Evolutionary conservation across 129 eudicot genomes (phyloP), one percentile per base, ranked within the genome.

Genomic region (Flaveria sonorensis): DNA sequence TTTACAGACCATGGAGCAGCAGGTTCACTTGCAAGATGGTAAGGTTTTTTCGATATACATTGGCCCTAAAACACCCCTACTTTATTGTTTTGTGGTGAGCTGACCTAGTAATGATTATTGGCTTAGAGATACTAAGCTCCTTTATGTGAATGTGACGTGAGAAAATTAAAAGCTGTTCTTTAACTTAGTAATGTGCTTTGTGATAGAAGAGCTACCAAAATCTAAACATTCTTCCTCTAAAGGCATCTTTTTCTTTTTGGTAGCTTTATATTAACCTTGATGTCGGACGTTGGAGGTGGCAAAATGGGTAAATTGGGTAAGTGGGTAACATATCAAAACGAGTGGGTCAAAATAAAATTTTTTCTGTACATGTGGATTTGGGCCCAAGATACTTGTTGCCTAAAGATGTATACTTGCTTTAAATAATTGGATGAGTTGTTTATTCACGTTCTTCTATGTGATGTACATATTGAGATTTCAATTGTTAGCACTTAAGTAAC

Each of bases 21-120:
- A 92, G 80, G 94, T 88, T 79, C 96, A 90, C 84, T 83, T 92
- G 79, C 96, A 89, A 88, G 96, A 92, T 76, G 98, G 98, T 92
- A 86, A 79, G 77, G 32, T 55, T 64, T 68, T 5, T 60, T 57
- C 50, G 16, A 52, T 20, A 72, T 39, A 18, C 40, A 40, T 73
- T 45, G 13, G 39, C 68, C 42, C 16, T 50, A 52, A 6, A 0
- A 13, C 12, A 30, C 62, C 62, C 28, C 2, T 24, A 16, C 66
- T 18, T 42, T 56, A 26, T 46, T n/a, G 63, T 75, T 48, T 30
- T 36, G 3, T 45, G 11, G 64, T 76, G 80, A 30, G 53, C 3
- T 75, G 32, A 47, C 56, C 77, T 73, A 40, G 56, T 56, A 57
- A 59, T 56, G 43, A 0, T 19, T 39, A 20, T 55, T 39, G 53